A percentile compares a stretch with the other conserved stretches of the same genome.
These are phyloP conservation scores for Atalantia buxifolia DNA, from an alignment of 345 rosid genomes.

Conservation along the genomic window DNA sequence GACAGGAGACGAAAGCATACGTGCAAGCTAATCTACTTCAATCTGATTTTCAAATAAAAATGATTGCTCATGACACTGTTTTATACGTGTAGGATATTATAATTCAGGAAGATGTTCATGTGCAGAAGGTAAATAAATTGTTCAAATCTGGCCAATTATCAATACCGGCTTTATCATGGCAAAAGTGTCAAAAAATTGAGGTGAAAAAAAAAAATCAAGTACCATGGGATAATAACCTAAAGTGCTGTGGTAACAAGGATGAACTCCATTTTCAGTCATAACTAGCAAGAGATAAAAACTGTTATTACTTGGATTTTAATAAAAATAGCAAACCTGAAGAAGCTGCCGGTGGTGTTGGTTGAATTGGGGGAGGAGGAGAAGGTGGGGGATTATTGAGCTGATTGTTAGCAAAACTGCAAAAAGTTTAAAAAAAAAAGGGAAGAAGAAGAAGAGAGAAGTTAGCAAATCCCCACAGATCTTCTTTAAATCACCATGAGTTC, in stretches of 20 bases:
- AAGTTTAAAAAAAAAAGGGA: not conserved
- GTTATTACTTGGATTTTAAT: not conserved
- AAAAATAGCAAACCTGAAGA: constrained; percentile 44
- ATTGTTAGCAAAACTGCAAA: constrained; percentile 64
- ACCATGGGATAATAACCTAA: not conserved
- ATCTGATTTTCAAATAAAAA: not conserved
- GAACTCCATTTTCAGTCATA: not conserved
- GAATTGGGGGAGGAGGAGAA: constrained; percentile 56
- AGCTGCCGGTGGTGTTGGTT: constrained; percentile 29
- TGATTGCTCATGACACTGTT: not conserved
- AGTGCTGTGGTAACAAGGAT: not conserved
- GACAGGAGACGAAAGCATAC: not conserved
- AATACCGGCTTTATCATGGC: not conserved
- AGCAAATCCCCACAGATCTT: constrained; percentile 6
- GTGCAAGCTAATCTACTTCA: not conserved
- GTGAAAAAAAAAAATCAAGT: not conserved
- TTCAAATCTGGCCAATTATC: not conserved
- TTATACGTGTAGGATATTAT: not conserved
- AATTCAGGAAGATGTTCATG: not conserved
- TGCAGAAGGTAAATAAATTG: not conserved
- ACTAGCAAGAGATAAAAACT: not conserved
- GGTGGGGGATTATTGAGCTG: constrained; percentile 13
- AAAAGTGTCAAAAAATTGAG: not conserved
- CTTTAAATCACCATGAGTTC: not conserved
- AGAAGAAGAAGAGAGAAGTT: constrained; percentile 9